Base-by-base conservation (phyloP, 257 asterid genomes). In the Fraxinus quadrangulata region DNA sequence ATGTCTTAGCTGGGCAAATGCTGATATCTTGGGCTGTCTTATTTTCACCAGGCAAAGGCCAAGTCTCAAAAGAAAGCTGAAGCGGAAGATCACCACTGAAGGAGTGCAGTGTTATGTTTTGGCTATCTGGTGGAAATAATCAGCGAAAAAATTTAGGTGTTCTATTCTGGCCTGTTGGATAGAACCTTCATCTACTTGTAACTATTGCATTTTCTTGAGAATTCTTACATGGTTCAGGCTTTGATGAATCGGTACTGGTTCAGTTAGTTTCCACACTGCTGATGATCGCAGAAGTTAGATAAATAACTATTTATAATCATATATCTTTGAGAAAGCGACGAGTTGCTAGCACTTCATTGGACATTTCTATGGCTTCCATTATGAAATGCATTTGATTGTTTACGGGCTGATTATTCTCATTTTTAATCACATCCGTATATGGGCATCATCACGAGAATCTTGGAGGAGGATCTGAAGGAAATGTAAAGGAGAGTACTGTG, bases 31-130 rank as follows among this genome's bases (percentile, higher is more conserved):
- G 7, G 21, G 23, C 74, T 21, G 24, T 28, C 66, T 49, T 1
- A 5, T 66, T 13, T 23, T 28, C 63, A 67, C 56, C 67, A 39
- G 42, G 84, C 83, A 4, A 81, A 83, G 75, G 83, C 86, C 73
- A 86, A 86, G 78, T 83, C 87, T 77, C 87, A 81, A 13, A 79
- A 81, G 87, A 81, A 86, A 72, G 86, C 79, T 36, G 83, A 79
- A 45, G 87, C 80, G 13, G 70, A 81, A 69, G 73, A 78, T 67
- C 84, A 77, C 36, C 87, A 83, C 75, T 81, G 75, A 86, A 24
- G 30, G 21, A 65, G 45, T 34, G 77, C 77, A 65, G 14, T 37
- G 5, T 83, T 30, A 40, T 65, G 80, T 47, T 74, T 78, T 77
- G 77, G 83, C 67, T 16, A 69, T 74, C 37, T 24, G 77, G 71